Base-by-base conservation (phyloP, 768 basidiomycete species). In the Artomyces pyxidatus region DNA sequence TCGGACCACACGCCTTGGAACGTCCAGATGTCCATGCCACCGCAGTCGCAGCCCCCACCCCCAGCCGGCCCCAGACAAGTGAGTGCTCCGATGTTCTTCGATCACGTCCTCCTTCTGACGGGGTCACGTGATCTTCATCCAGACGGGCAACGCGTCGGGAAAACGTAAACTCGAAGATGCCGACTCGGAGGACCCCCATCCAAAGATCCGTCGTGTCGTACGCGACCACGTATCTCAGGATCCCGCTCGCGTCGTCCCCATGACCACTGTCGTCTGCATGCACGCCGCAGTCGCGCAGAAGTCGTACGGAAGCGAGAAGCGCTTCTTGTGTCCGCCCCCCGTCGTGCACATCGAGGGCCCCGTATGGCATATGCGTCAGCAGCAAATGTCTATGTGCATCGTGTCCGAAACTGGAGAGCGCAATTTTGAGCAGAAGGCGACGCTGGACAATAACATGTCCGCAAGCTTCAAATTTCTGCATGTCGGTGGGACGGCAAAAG, bases 201-300 rank as follows among this genome's bases (percentile, higher is more conserved):
- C 70, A 56, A 90, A 90, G 73, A 89, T 89, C 62, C 78, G 88
- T 49, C 83, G 88, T 59, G 85, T 87, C 56, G 84, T 88, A 42
- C 83, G 83, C 65, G 85, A 88, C 65, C 86, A 88, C 63, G 78
- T 88, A 55, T 78, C 80, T 28, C 83, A 85, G 60, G 85, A 88
- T 58, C 81, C 82, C 8, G 64, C 78, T 42, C 83, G 83, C 54
- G 78, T 85, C 57, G 77, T 87, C 69, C 85, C 86, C 51, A 90
- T 92, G 89, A 91, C 89, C 30, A 91, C 88, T 32, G 87, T 92
- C 27, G 80, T 90, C 53, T 91, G 88, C 57, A 74, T 93, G 46
- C 92, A 95, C 61, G 90, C 92, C 22, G 89, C 88, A 27, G 90
- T 93, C 44, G 93, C 90, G 1, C 93, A 96, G 70, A 96, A 96